Evolutionary conservation across 2,329 filamentous ascomycete genomes (phyloP).

Genomic region (Xylaria sp.): DNA sequence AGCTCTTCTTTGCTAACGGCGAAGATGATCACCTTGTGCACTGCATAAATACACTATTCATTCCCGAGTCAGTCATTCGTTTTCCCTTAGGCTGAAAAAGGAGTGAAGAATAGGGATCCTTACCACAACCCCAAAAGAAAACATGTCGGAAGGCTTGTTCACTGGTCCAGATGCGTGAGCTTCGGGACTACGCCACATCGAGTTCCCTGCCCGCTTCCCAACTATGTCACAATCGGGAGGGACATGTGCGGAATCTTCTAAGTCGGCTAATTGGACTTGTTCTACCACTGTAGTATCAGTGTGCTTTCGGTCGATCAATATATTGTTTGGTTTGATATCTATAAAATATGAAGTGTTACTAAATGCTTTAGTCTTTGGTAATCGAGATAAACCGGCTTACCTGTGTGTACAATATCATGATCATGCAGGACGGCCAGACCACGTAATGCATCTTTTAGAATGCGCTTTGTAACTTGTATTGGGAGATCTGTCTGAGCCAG

Average conservation of each 20-base stretch:
- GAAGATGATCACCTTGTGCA: slow-evolving; percentile 18
- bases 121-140: slow-evolving; percentile 24
- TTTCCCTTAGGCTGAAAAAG: not conserved
- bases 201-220: slow-evolving; percentile 22
- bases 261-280: slow-evolving; percentile 19
- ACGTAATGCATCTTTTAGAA: slow-evolving; percentile 23
- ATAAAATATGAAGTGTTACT: slow-evolving; percentile 2
- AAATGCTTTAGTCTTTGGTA: not conserved
- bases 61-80: slow-evolving; percentile 10
- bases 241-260: slow-evolving; percentile 22
- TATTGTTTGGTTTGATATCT: slow-evolving; percentile 25
- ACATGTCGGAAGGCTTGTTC: slow-evolving; percentile 25
- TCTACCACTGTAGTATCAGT: slow-evolving; percentile 8
- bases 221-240: slow-evolving; percentile 19
- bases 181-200: slow-evolving; percentile 24
- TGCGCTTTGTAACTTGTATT: slow-evolving; percentile 17
- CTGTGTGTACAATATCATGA: slow-evolving; percentile 23
- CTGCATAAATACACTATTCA: slow-evolving; percentile 23
- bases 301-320: slow-evolving; percentile 17
- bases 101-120: slow-evolving; percentile 11
- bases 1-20: slow-evolving; percentile 22
- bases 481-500: slow-evolving; percentile 18
- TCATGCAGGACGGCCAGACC: slow-evolving; percentile 17
- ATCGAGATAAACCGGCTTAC: not conserved
- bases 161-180: slow-evolving; percentile 22